These are phyloP conservation scores for Fusarium neocosmosporiellum DNA, from an alignment of 2,329 filamentous ascomycete genomes.

Conservation along the genomic window DNA sequence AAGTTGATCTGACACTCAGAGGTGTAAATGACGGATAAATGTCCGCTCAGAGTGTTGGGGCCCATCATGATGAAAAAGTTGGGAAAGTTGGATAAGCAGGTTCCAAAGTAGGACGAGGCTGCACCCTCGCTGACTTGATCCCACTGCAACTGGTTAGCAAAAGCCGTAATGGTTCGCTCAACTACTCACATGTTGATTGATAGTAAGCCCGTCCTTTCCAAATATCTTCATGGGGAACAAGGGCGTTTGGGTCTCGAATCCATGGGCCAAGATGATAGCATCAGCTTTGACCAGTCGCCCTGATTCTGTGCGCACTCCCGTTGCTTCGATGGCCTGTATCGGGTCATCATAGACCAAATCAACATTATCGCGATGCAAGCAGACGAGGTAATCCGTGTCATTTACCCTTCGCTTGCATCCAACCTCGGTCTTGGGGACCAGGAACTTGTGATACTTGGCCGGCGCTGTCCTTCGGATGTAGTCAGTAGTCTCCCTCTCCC, in stretches of 20 bases:
- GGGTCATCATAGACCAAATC: slow-evolving; percentile 42
- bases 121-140: slow-evolving; percentile 36
- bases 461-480: slow-evolving; percentile 46
- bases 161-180: accelerated
- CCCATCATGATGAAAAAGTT: slow-evolving; percentile 53
- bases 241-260: slow-evolving; percentile 60
- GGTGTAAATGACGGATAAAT: slow-evolving; percentile 61
- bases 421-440: slow-evolving; percentile 48
- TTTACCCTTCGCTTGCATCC: slow-evolving; percentile 52
- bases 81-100: slow-evolving; percentile 58
- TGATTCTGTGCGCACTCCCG: slow-evolving; percentile 29
- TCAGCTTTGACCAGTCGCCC: slow-evolving; percentile 39
- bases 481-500: slow-evolving; percentile 23
- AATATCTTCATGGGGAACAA: slow-evolving; percentile 59
- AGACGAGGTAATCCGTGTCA: slow-evolving; percentile 48
- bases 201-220: slow-evolving; percentile 53
- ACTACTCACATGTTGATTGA: slow-evolving; percentile 54
- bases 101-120: slow-evolving; percentile 59
- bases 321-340: slow-evolving; percentile 17
- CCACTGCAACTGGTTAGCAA: slow-evolving; percentile 45
- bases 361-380: slow-evolving; percentile 45
- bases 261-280: slow-evolving; percentile 59
- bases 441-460: slow-evolving; percentile 42
- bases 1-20: slow-evolving; percentile 65
- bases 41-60: slow-evolving; percentile 56